phyloP scores from a whole-genome alignment of 2,329 filamentous ascomycete species.

The Calonectria henricotiae region DNA sequence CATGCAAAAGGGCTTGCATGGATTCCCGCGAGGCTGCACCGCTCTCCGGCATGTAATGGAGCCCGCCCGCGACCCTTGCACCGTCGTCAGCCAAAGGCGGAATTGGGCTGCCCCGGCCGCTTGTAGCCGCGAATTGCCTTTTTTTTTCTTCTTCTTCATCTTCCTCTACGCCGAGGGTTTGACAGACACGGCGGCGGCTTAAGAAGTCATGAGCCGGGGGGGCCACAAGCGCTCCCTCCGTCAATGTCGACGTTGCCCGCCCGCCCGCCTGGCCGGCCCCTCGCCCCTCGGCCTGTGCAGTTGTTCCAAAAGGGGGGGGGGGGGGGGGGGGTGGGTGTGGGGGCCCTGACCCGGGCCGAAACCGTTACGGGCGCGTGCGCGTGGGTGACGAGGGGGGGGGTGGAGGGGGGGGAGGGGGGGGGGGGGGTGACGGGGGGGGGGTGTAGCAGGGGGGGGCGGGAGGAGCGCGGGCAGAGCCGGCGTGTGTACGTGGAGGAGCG shows the following conservation, averaged over 20 bases:
- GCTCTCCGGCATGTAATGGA: constrained; percentile 23
- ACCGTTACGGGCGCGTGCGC: no score
- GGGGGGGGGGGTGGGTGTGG: no score
- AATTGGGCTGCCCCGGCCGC: constrained; percentile 44
- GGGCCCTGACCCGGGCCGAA: no score
- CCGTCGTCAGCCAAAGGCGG: constrained; percentile 37
- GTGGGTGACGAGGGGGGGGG: no score
- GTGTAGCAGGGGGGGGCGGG: no score
- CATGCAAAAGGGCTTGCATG: not conserved
- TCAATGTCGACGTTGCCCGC: not conserved
- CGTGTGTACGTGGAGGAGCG: no score
- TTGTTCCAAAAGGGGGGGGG: not conserved
- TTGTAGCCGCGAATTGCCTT: constrained; percentile 52
- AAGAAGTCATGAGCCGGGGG: constrained; percentile 25
- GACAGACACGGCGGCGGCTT: constrained; percentile 1
- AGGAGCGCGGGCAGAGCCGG: no score
- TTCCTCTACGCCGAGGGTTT: constrained; percentile 21
- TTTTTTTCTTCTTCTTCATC: constrained; percentile 8
- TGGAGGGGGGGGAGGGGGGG: no score
- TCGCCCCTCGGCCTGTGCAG: not conserved
- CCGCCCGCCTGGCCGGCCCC: not conserved
- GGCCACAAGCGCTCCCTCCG: not conserved
- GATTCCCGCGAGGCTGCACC: not conserved
- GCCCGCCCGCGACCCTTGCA: not conserved
- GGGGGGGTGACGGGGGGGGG: no score